These are phyloP conservation scores for Penicillium alfredii DNA, from an alignment of 495 filamentous ascomycete species.

Conservation along the genomic window DNA sequence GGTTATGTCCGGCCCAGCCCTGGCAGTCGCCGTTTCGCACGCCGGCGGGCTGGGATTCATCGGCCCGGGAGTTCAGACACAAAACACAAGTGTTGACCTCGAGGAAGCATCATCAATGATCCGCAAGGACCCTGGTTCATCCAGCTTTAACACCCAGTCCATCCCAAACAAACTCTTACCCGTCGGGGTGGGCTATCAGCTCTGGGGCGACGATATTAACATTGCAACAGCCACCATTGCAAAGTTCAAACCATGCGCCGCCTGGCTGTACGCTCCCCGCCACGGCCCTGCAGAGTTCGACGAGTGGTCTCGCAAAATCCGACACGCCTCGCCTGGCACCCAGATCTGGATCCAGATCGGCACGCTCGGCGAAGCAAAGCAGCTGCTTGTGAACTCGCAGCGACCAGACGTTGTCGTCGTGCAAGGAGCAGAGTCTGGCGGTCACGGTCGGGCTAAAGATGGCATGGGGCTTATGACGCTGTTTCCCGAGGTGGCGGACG, in stretches of 20 bases:
- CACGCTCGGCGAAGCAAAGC: constrained; percentile 50
- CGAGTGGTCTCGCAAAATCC: constrained; percentile 49
- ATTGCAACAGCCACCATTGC: constrained; percentile 37
- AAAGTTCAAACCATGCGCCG: constrained; percentile 52
- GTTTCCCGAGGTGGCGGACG: constrained; percentile 55
- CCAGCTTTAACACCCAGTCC: constrained; percentile 7
- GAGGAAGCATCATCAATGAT: constrained; percentile 27
- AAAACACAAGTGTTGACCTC: constrained; percentile 27
- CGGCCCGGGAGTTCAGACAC: constrained; percentile 33
- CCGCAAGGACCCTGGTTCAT: constrained; percentile 7
- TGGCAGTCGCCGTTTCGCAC: constrained; percentile 53
- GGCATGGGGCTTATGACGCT: constrained; percentile 54
- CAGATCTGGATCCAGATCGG: constrained; percentile 67
- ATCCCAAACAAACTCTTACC: constrained; percentile 37
- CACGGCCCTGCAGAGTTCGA: constrained; percentile 42
- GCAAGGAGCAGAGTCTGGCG: constrained; percentile 69
- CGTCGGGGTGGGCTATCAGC: constrained; percentile 58
- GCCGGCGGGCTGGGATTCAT: constrained; percentile 62
- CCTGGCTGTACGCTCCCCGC: constrained; percentile 64
- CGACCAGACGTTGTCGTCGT: constrained; percentile 63
- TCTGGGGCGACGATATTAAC: constrained; percentile 48
- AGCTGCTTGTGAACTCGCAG: constrained; percentile 27
- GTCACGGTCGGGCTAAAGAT: constrained; percentile 56
- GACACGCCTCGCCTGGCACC: constrained; percentile 38
- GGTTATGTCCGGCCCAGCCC: constrained; percentile 53